These are phyloP conservation scores for Saccharomycopsis guyanensis DNA, from an alignment of 805 yeast genomes.

Conservation along the genomic window DNA sequence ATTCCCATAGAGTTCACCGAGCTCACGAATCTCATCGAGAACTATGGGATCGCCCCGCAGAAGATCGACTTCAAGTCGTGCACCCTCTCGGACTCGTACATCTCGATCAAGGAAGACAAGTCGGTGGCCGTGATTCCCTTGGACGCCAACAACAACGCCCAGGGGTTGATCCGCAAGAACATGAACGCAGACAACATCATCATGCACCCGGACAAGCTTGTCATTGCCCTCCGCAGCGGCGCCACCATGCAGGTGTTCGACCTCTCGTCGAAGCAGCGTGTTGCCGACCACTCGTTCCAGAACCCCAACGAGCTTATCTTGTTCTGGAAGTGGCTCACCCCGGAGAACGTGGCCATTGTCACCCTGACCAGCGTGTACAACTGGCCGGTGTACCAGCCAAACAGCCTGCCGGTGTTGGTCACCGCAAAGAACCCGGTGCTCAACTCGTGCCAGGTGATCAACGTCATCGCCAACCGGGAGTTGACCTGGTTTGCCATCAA, in stretches of 20 bases:
- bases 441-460: slow-evolving; percentile 80
- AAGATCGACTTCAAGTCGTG: slow-evolving; percentile 89
- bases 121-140: slow-evolving; percentile 93
- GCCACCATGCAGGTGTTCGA: slow-evolving; percentile 96
- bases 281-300: slow-evolving; percentile 76
- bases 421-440: slow-evolving; percentile 79
- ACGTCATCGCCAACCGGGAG: slow-evolving; percentile 72
- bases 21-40: slow-evolving; percentile 63
- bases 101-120: slow-evolving; percentile 59
- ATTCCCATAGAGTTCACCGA: slow-evolving; percentile 97
- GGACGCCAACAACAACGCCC: slow-evolving; percentile 66
- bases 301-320: slow-evolving; percentile 62
- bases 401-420: slow-evolving; percentile 69
- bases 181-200: slow-evolving; percentile 98
- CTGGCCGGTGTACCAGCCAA: slow-evolving; percentile 76
- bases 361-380: slow-evolving; percentile 68
- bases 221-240: slow-evolving; percentile 89
- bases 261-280: slow-evolving; percentile 76
- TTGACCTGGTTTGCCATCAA: slow-evolving; percentile 91
- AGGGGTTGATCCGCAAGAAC: slow-evolving; percentile 55
- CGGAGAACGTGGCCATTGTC: slow-evolving; percentile 70
- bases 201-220: slow-evolving; percentile 85
- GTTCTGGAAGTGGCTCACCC: slow-evolving; percentile 90
- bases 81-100: slow-evolving; percentile 85
- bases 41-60: slow-evolving; percentile 52